A percentile compares a stretch with the other conserved stretches of the same genome.
phyloP scores from a whole-genome alignment of 257 asterid genomes.

The Forsythia suspensa region DNA sequence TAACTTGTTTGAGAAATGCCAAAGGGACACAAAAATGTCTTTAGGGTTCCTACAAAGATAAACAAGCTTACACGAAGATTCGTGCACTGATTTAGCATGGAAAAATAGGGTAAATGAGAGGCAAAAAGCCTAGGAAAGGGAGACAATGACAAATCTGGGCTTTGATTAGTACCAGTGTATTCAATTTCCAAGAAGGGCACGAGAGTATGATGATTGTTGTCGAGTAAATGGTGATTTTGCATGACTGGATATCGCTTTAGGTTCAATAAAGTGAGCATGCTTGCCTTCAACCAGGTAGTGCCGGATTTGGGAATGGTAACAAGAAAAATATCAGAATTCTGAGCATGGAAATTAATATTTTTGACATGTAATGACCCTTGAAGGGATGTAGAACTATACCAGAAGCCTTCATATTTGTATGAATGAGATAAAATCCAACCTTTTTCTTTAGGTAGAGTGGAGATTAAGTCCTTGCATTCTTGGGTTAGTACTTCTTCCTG shows the following conservation, averaged over 20 bases:
- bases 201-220: constrained; percentile 24
- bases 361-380: constrained; percentile 38
- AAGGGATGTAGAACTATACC: constrained; percentile 34
- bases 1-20: constrained; percentile 47
- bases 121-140: constrained; percentile 36
- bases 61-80: constrained; percentile 35
- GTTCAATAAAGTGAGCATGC: constrained; percentile 36
- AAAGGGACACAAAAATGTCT: constrained; percentile 49
- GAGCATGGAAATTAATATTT: constrained; percentile 30
- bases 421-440: constrained; percentile 41
- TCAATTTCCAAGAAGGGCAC: constrained; percentile 25
- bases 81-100: constrained; percentile 26
- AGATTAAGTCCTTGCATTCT: constrained; percentile 25
- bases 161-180: constrained; percentile 27
- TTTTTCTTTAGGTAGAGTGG: constrained; percentile 40
- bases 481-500: constrained; percentile 35
- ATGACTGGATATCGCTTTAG: constrained; percentile 23
- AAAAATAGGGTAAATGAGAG: constrained; percentile 34
- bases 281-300: constrained; percentile 60
- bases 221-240: constrained; percentile 21
- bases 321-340: constrained; percentile 38
- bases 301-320: constrained; percentile 57
- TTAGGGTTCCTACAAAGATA: constrained; percentile 55
- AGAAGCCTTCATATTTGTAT: constrained; percentile 48
- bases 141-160: constrained; percentile 24